Evolutionary conservation across 2,329 filamentous ascomycete genomes (phyloP), one percentile per base, ranked within the genome.

Genomic region (Cercospora zeina): DNA sequence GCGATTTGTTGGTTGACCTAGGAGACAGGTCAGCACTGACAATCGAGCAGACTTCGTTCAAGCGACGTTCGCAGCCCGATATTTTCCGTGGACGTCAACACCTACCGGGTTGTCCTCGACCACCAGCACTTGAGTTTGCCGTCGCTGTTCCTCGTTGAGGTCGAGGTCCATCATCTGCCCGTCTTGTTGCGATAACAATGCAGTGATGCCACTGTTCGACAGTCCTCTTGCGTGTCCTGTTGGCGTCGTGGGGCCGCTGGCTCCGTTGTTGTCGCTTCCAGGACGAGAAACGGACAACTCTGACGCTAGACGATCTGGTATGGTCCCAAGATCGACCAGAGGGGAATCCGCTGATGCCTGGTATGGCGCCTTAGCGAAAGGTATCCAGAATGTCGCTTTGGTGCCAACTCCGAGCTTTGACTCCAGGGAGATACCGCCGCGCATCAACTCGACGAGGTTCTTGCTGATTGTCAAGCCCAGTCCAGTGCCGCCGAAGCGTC

Each of bases 381-480:
- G 88, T 51, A 93, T 88, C 81, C 83, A 88, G 73, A 93, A 92
- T 0, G 83, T 87, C 2, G 87, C 89, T n/a, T 81, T 89, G 0
- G 89, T 93, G 3, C 90, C 90, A 9, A 79, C 78, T 1, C 87
- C 88, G 1, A 88, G 74, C 1, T 80, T 83, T 0, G 89, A 91
- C 56, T 90, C 82, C 0, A 93, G 78, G 0, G 80, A 81, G 65
- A 95, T 93, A n/a, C 83, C 77, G 6, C 90, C 90, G 62, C 85
- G 85, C 90, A 95, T 93, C 27, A 93, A 76, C 62, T 92, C 88
- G 2, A 93, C 82, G 5, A 92, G 79, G 72, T 91, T 91, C 74
- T 93, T 93, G 77, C 86, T 90, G 67, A 93, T 93, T 1, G 89
- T 91, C 64, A 93, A 76, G 0, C 90, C 90, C 0, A 93, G 77